Conservation (phyloP, 805 yeast genomes). For the Starmerella vitae region DNA sequence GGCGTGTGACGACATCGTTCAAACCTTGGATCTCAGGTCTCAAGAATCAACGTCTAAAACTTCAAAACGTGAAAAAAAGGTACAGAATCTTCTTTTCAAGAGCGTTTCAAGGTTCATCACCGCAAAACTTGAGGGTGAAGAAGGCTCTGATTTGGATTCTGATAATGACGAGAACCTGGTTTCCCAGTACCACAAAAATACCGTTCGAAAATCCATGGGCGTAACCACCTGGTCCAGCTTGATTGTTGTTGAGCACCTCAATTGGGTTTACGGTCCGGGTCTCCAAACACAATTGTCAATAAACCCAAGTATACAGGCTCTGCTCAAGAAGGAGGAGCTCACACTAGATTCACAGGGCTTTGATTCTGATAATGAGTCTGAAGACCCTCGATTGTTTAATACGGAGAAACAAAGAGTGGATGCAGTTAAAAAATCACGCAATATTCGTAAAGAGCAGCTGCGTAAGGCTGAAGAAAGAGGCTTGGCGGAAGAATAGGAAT, state of each 20-base stretch:
- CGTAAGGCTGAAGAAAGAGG: constrained; percentile 13
- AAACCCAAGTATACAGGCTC: constrained; percentile 23
- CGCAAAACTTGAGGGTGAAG: constrained; percentile 28
- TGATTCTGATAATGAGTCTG: constrained; percentile 1
- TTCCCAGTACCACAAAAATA: constrained; percentile 14
- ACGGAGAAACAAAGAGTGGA: constrained; percentile 1
- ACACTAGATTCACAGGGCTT: constrained; percentile 8
- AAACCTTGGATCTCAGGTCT: constrained; percentile 30
- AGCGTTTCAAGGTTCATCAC: constrained; percentile 41
- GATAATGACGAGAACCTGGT: constrained; percentile 13
- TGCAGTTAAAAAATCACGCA: constrained; percentile 8
- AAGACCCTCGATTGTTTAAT: not conserved
- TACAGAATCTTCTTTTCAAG: constrained; percentile 41
- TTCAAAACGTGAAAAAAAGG: constrained; percentile 50
- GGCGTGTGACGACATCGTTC: constrained; percentile 30
- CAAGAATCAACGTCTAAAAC: constrained; percentile 43
- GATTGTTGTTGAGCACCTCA: constrained; percentile 25
- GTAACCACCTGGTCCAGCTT: constrained; percentile 27
- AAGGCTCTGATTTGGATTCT: not conserved
- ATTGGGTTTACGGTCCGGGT: constrained; percentile 29
- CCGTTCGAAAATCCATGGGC: constrained; percentile 18
- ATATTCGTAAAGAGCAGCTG: constrained; percentile 15
- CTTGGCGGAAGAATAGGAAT: no score
- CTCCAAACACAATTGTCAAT: constrained; percentile 28
- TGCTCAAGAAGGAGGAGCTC: constrained; percentile 16